Percentiles rank a stretch among this genome's conserved stretches.
Conservation (phyloP, 257 asterid genomes). For the Solanum neorickii region DNA sequence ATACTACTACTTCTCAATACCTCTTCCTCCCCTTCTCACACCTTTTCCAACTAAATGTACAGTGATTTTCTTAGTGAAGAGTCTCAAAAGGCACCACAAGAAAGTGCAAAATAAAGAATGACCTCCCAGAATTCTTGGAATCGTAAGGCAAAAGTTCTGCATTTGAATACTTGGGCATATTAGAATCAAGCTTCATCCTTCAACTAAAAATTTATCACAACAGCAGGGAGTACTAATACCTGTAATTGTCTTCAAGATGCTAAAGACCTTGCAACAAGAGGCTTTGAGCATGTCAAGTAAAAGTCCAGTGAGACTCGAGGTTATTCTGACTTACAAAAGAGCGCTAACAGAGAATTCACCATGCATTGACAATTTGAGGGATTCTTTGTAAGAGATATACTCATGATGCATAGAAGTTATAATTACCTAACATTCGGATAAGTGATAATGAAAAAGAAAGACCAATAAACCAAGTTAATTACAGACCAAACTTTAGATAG, state of each 20-base stretch:
- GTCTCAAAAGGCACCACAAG: neutral
- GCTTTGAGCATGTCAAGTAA: neutral
- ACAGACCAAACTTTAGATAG: neutral
- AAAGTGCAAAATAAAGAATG: neutral
- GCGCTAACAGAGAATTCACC: neutral
- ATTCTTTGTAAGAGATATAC: neutral
- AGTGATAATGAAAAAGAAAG: neutral
- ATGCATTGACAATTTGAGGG: neutral
- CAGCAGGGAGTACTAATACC: neutral
- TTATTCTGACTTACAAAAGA: neutral
- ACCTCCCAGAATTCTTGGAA: neutral
- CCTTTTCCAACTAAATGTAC: neutral
- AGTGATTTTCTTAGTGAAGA: neutral
- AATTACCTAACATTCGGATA: neutral
- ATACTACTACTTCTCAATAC: neutral
- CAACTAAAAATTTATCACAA: neutral
- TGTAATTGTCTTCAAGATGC: neutral
- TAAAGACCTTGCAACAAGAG: neutral
- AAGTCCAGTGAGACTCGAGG: neutral
- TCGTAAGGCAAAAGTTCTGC: neutral
- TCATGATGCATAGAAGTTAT: neutral
- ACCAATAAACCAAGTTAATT: neutral
- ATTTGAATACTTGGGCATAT: neutral
- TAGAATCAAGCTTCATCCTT: neutral
- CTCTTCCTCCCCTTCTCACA: neutral